phyloP scores from a whole-genome alignment of 202 grass and related monocot species.

The Digitaria exilis region DNA sequence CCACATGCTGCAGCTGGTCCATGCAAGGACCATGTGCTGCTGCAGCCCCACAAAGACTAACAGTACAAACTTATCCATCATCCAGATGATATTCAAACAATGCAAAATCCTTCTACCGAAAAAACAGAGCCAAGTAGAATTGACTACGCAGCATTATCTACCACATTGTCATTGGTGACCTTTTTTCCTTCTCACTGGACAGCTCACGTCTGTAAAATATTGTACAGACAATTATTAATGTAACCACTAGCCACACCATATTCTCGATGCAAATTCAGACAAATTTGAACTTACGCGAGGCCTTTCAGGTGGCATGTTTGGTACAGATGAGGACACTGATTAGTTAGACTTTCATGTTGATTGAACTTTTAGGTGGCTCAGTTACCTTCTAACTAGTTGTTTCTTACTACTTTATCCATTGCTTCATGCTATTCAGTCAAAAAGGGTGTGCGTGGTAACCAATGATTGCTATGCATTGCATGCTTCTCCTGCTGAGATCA shows the following conservation, averaged over 20 bases:
- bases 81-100: background rate
- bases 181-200: background rate
- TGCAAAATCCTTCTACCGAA: background rate
- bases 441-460: background rate
- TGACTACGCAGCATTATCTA: background rate
- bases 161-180: background rate
- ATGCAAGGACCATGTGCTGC: no score
- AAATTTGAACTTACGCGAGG: background rate
- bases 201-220: background rate
- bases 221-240: background rate
- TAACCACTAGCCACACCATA: background rate
- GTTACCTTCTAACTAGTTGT: background rate
- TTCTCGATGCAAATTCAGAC: constrained; percentile 2
- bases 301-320: constrained; percentile 19
- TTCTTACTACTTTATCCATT: background rate
- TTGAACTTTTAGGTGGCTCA: constrained; percentile 18
- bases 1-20: no score
- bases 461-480: background rate
- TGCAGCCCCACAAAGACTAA: no score
- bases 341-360: constrained; percentile 10
- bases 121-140: background rate
- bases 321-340: constrained; percentile 19
- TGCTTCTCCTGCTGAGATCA: constrained; percentile 19
- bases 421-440: constrained; percentile 4
- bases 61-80: no score